Conservation (phyloP, 169 alveolate genomes). For the Cryptosporidium viatorum region DNA sequence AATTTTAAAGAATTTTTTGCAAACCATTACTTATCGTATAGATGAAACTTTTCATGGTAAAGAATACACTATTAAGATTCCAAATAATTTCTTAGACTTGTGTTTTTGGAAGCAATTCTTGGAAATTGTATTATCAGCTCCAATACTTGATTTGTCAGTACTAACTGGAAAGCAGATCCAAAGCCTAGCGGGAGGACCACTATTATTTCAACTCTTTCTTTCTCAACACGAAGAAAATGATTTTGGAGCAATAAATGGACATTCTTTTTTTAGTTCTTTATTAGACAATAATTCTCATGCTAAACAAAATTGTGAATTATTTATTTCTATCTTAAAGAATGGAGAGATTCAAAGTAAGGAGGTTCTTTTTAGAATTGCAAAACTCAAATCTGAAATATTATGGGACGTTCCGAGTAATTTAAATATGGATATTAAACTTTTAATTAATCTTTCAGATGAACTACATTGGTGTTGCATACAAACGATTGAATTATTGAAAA, state of each 20-base stretch:
- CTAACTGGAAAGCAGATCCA: conserved; percentile 41
- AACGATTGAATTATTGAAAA: conserved; percentile 51
- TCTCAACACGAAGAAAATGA: conserved; percentile 11
- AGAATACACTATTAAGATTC: background rate
- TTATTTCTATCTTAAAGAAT: conserved; percentile 19
- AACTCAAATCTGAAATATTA: conserved; percentile 30
- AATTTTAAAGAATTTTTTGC: conserved; percentile 20
- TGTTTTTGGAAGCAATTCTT: conserved; percentile 60
- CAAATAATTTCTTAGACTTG: conserved; percentile 25
- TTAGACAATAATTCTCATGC: conserved; percentile 7
- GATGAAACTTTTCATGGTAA: conserved; percentile 38
- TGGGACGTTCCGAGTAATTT: conserved; percentile 53
- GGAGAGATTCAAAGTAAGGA: conserved; percentile 33
- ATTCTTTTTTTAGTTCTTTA: conserved; percentile 1
- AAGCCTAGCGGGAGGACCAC: conserved; percentile 56
- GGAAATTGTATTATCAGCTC: conserved; percentile 39
- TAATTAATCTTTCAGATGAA: conserved; percentile 45
- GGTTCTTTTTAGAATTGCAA: conserved; percentile 47
- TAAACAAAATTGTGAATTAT: conserved; percentile 19
- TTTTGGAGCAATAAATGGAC: background rate
- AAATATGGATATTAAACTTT: conserved; percentile 29
- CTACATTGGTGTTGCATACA: conserved; percentile 75
- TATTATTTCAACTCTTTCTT: conserved; percentile 36
- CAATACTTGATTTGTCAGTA: conserved; percentile 47
- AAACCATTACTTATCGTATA: conserved; percentile 51